These are phyloP conservation scores for Saccharomyces jurei DNA, from an alignment of 805 yeast genomes.

Conservation along the genomic window DNA sequence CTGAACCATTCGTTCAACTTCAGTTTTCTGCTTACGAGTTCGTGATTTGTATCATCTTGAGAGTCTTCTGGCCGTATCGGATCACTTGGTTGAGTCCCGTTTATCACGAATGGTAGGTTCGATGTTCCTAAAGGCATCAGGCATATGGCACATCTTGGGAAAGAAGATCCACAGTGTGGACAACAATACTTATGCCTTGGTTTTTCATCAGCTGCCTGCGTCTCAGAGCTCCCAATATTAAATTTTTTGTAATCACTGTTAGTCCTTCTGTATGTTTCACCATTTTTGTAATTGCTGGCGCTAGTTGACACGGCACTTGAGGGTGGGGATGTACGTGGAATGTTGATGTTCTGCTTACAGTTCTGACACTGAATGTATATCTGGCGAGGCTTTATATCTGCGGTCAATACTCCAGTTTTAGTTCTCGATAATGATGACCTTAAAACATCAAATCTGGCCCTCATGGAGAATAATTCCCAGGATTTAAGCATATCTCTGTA, in stretches of 20 bases:
- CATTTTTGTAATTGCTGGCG: neutral
- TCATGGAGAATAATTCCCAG: constrained; percentile 67
- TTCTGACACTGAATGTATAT: constrained; percentile 71
- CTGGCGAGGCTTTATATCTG: constrained; percentile 57
- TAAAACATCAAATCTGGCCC: constrained; percentile 82
- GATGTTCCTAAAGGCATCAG: constrained; percentile 63
- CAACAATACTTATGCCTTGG: constrained; percentile 37
- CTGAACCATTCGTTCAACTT: constrained; percentile 77
- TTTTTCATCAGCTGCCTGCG: neutral
- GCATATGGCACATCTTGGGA: constrained; percentile 89
- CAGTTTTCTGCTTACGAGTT: constrained; percentile 9
- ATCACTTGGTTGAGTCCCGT: constrained; percentile 13
- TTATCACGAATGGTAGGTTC: constrained; percentile 27
- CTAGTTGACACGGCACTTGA: neutral
- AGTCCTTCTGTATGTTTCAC: neutral
- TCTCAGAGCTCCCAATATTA: neutral
- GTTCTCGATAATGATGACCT: constrained; percentile 57
- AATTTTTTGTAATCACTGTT: neutral
- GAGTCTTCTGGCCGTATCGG: neutral
- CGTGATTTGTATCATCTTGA: neutral
- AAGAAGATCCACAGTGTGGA: constrained; percentile 78
- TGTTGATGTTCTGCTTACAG: constrained; percentile 68
- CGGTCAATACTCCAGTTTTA: constrained; percentile 39
- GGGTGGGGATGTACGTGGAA: constrained; percentile 2
- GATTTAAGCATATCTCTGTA: constrained; percentile 65